Conservation (phyloP, 805 yeast species). For the Clavispora santaluciae region DNA sequence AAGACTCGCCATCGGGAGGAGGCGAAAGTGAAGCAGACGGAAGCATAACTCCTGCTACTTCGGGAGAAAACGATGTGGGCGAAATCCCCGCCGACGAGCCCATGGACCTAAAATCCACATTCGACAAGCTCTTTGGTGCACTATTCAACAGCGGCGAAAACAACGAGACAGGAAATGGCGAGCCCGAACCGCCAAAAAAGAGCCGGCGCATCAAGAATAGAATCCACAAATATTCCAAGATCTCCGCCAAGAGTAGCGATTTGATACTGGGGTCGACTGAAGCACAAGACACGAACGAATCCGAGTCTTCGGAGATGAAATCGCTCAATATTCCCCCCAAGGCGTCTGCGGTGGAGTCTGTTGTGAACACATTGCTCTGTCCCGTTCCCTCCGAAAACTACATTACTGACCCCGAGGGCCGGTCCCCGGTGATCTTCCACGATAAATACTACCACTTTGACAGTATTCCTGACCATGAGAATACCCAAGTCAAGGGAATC, state of each 20-base stretch:
- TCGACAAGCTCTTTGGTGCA: constrained; percentile 10
- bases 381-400: constrained; percentile 35
- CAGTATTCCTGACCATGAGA: constrained; percentile 24
- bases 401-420: constrained; percentile 28
- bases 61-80: constrained; percentile 18
- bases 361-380: constrained; percentile 33
- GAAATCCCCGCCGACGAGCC: constrained; percentile 27
- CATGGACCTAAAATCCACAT: constrained; percentile 8
- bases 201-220: constrained; percentile 4
- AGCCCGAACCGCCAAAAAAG: neutral
- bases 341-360: constrained; percentile 40
- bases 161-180: neutral
- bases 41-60: neutral
- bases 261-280: neutral
- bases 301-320: constrained; percentile 2
- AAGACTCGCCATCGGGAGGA: neutral
- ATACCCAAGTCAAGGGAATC: constrained; percentile 6
- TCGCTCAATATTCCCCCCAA: constrained; percentile 39
- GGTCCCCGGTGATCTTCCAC: constrained; percentile 38
- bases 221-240: constrained; percentile 11
- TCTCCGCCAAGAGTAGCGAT: constrained; percentile 19
- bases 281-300: neutral
- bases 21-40: neutral
- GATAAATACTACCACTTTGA: constrained; percentile 36
- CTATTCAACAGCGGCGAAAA: constrained; percentile 6